Evolutionary conservation across 495 filamentous ascomycete genomes (phyloP).

Genomic region (Podospora bellae-mahoneyi): DNA sequence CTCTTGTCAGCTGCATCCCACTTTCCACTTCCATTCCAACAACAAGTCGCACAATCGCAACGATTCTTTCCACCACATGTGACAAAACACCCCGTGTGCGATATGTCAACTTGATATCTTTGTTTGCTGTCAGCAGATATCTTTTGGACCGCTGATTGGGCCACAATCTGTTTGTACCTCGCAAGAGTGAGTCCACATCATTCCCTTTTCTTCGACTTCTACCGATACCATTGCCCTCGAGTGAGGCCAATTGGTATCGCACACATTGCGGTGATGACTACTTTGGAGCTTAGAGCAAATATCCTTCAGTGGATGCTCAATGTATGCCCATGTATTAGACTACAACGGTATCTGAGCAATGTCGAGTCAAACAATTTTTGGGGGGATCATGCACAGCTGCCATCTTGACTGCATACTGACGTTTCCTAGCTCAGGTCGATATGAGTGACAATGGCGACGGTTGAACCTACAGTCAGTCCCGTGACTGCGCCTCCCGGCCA

Average conservation of each 20-base stretch:
- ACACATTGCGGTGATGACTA: slow-evolving; percentile 59
- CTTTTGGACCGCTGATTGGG: background rate
- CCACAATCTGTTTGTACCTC: slow-evolving; percentile 22
- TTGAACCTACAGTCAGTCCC: slow-evolving; percentile 4
- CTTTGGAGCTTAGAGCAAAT: slow-evolving; percentile 59
- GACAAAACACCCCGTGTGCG: background rate
- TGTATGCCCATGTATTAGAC: slow-evolving; percentile 72
- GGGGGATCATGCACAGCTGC: background rate
- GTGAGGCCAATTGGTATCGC: background rate
- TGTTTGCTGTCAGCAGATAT: slow-evolving; percentile 15
- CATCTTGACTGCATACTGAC: slow-evolving; percentile 1
- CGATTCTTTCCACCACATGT: background rate
- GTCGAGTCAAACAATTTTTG: background rate
- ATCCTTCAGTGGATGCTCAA: slow-evolving; percentile 48
- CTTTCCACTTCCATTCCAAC: background rate
- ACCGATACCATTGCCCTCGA: slow-evolving; percentile 5
- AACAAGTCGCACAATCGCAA: background rate
- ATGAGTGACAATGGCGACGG: slow-evolving; percentile 29
- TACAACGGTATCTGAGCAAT: slow-evolving; percentile 98
- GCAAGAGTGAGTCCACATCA: slow-evolving; percentile 25
- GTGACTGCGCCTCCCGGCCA: background rate
- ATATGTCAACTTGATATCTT: slow-evolving; percentile 4
- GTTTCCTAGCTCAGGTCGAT: slow-evolving; percentile 24
- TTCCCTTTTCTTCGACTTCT: background rate
- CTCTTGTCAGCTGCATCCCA: slow-evolving; percentile 3